Evolutionary conservation across 2,329 filamentous ascomycete species (phyloP).

Genomic region (Trichoderma citrinoviride): DNA sequence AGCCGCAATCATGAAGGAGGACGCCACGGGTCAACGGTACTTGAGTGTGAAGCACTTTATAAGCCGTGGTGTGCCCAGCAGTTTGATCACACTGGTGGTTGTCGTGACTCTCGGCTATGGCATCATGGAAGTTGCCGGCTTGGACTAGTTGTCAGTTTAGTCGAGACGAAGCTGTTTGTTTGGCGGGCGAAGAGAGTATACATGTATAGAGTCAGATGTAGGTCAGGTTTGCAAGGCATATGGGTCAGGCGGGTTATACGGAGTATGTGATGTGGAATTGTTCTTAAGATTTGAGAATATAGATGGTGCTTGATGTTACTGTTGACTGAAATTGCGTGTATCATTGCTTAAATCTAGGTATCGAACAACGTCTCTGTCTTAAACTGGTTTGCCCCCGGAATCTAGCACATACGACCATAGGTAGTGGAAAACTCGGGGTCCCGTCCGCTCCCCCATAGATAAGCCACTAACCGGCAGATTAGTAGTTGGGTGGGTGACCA

Average conservation of each 20-base stretch:
- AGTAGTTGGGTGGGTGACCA: too few species aligned
- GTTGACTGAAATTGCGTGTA: neutral
- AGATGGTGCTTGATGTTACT: neutral
- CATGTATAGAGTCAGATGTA: neutral
- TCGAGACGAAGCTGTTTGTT: too few species aligned
- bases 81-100: constrained; percentile 74
- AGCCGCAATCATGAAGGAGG: constrained; percentile 99
- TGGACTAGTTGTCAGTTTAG: constrained; percentile 40
- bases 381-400: too few species aligned
- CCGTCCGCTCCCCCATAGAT: too few species aligned
- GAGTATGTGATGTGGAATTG: neutral
- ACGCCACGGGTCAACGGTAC: constrained; percentile 88
- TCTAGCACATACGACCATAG: too few species aligned
- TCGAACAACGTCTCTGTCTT: too few species aligned
- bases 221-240: neutral
- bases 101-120: constrained; percentile 89
- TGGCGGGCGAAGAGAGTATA: neutral
- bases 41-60: constrained; percentile 92
- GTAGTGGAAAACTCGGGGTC: too few species aligned
- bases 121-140: constrained; percentile 73
- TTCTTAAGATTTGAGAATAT: neutral
- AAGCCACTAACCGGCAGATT: too few species aligned
- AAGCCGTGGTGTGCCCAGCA: constrained; percentile 85
- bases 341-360: too few species aligned
- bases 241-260: neutral